Base-by-base conservation (phyloP, 371 early-diverging fungal genomes). In the Nematocida sp. region DNA sequence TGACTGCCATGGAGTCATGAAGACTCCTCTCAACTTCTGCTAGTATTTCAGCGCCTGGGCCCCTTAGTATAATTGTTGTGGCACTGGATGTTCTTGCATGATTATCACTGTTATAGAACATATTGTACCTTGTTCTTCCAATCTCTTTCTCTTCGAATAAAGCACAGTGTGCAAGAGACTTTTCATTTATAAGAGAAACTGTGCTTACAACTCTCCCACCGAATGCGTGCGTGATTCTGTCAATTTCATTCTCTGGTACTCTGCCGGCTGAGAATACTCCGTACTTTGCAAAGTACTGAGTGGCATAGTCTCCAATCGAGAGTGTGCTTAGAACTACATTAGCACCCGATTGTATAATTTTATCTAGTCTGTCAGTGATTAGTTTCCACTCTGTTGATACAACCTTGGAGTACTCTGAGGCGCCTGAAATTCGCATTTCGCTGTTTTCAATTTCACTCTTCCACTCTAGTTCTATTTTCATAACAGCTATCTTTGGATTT, bases 371-470 rank as follows among this genome's bases (percentile, higher is more conserved):
- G 82, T 96, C 94, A 88, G 93, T 95, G 84, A 99, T 96, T 80
- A 99, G 95, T 84, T 90, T 89, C 98, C 98, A 99, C 87, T 99
- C 99, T 66, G 98, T 96, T 86, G 98, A 97, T 18, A 99, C 98
- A 85, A 98, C 93, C 61, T 93, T 92, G 90, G 97, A 95, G 89
- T 98, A 99, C 83, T 97, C 96, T 72, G 90, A 87, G 18, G 96
- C 96, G 83, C 92, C 91, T 73, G 94, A 93, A 33, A 99, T 92
- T 62, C 95, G 91, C 70, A 98, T 94, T 90, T 98, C 98, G n/a
- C 98, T 97, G 88, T 99, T 99, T 84, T 99, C 98, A 87, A 93
- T 92, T 86, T 99, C 99, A 52, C 96, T 96, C 90, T 98, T 98
- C 86, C 98, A 90, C 89, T 99, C 99, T 70, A 99, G 89, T 88